These are phyloP conservation scores for Sugiyamaella novakii DNA, from an alignment of 1,139 yeast species.

Conservation along the genomic window DNA sequence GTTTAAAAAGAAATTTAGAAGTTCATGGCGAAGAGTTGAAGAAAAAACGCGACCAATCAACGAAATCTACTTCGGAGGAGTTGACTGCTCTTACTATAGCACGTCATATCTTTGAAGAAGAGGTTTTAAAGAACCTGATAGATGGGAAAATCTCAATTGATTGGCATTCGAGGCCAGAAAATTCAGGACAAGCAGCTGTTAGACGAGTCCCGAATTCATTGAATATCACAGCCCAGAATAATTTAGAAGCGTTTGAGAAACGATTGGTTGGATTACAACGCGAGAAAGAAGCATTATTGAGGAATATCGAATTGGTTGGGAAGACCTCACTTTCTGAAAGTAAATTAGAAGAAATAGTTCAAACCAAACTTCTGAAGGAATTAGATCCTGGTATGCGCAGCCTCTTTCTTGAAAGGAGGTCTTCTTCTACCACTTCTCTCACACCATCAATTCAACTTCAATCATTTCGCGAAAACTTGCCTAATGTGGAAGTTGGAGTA, in stretches of 20 bases:
- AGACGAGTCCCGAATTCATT: slow-evolving; percentile 56
- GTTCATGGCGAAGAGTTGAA: slow-evolving; percentile 40
- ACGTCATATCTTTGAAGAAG: slow-evolving; percentile 67
- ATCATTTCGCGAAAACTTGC: slow-evolving; percentile 13
- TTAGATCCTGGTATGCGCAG: slow-evolving; percentile 11
- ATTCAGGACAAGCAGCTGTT: slow-evolving; percentile 33
- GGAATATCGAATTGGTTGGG: slow-evolving; percentile 26
- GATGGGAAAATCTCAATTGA: slow-evolving; percentile 63
- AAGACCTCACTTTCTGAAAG: background rate
- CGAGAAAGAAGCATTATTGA: slow-evolving; percentile 56
- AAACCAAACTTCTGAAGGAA: background rate
- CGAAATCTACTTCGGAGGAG: slow-evolving; percentile 30
- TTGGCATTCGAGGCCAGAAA: slow-evolving; percentile 58
- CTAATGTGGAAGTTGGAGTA: slow-evolving; percentile 14
- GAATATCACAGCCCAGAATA: slow-evolving; percentile 53
- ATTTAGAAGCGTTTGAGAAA: slow-evolving; percentile 50
- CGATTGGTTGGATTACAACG: slow-evolving; percentile 49
- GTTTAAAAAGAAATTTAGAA: slow-evolving; percentile 55
- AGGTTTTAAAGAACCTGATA: slow-evolving; percentile 58
- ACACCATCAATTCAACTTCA: slow-evolving; percentile 5
- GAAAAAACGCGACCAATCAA: slow-evolving; percentile 30
- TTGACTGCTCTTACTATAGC: slow-evolving; percentile 46
- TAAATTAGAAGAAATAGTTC: slow-evolving; percentile 1
- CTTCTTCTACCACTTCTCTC: background rate
- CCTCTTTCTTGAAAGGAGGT: background rate